A percentile compares a stretch with the other conserved stretches of the same genome.
These are phyloP conservation scores for Craspedostauros australis DNA, from an alignment of 108 stramenopile genomes.

Conservation along the genomic window DNA sequence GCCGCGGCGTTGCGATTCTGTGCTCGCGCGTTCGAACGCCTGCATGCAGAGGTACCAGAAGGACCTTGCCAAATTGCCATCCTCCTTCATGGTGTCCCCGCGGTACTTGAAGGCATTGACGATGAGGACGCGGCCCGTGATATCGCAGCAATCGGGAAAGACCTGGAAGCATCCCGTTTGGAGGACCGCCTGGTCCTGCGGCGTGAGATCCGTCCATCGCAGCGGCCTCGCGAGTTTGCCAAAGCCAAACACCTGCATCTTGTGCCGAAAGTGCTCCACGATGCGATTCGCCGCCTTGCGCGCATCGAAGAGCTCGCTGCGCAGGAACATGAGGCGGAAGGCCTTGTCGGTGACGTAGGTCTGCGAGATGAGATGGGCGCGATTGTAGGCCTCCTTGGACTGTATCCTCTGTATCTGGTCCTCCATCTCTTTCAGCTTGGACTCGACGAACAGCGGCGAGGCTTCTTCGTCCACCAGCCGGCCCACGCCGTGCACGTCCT, in stretches of 20 bases:
- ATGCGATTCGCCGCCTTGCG: slow-evolving; percentile 18
- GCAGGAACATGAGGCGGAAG: slow-evolving; percentile 29
- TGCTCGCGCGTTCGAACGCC: no score
- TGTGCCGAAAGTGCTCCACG: slow-evolving; percentile 17
- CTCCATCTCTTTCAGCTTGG: slow-evolving; percentile 4
- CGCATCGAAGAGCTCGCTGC: slow-evolving; percentile 26
- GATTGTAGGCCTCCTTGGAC: neutral
- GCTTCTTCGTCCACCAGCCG: no score
- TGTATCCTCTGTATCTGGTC: neutral
- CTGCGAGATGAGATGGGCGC: neutral
- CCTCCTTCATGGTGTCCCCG: no score
- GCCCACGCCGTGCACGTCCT: slow-evolving; percentile 16
- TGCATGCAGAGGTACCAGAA: no score
- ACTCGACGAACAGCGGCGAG: no score
- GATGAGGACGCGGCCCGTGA: no score
- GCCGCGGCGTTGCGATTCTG: no score
- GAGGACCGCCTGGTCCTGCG: neutral
- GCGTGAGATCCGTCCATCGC: no score
- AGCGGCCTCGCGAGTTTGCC: slow-evolving; percentile 7
- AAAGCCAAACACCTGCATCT: slow-evolving; percentile 28
- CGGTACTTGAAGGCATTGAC: no score
- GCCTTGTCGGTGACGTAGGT: slow-evolving; percentile 1
- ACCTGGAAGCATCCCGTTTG: neutral
- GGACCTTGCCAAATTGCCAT: no score
- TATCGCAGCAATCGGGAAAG: no score